Evolutionary conservation across 768 basidiomycete species (phyloP), one percentile per base, ranked within the genome.

Genomic region (Serendipita sp.): DNA sequence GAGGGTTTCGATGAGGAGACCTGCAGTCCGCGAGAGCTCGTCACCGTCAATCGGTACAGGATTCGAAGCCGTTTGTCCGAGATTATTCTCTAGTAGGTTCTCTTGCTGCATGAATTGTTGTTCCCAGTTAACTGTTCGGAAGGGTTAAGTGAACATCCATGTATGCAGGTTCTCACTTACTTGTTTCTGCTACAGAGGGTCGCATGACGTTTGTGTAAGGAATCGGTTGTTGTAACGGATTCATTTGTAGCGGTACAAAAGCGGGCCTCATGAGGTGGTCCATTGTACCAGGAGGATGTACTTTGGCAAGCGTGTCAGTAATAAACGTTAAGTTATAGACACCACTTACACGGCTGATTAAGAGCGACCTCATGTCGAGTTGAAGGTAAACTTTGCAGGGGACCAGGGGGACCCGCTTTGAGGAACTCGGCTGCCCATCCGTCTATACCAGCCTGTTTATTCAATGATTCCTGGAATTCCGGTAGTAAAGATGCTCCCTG

Each of bases 1-100:
- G 53, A 94, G 81, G n/a, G 86, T 79, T 46, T 89, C 83, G 64
- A 95, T 76, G 45, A 95, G 80, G 47, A 84, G 75, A 7, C 83
- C 89, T 10, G 92, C 92, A 5, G 89, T 86, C 34, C 82, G 80
- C 2, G 92, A 86, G 53, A 95, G 83, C 53, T 89, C 85, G 68
- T 92, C 89, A 2, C 75, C 76, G 16, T 84, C 82, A 38, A 73
- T 68, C 5, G 69, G 41, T 28, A 60, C 56, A 28, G 56, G 56
- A n/a, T 60, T 37, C 11, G 18, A 24, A n/a, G 56, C 56, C 16
- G 56, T 60, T 60, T 60, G 24, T n/a, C 56, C 56, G 18, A 28
- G 18, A 35, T 10, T 60, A 24, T 30, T 35, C 3, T 66, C 63
- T 3, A 48, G 60, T 7, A 32, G 63, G 15, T 35, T 3, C 32